Evolutionary conservation across 2,329 filamentous ascomycete genomes (phyloP).

Genomic region (Graphilbum ipis-grandicollis): DNA sequence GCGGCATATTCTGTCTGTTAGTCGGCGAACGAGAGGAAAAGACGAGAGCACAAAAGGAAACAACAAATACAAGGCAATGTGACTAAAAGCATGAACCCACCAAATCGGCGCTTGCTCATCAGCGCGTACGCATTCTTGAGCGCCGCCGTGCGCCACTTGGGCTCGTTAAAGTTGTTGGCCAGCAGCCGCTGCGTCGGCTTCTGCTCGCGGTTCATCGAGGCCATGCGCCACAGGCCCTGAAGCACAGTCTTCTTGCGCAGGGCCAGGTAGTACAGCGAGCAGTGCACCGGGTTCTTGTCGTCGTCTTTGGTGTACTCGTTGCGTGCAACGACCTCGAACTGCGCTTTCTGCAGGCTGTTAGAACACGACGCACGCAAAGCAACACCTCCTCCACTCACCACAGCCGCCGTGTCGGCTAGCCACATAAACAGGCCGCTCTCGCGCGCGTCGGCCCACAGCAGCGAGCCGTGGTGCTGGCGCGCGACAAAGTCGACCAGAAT

Average conservation of each 20-base stretch:
- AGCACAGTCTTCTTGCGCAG: conserved; percentile 81
- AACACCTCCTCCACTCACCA: no score
- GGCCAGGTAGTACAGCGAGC: conserved; percentile 80
- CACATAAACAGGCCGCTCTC: conserved; percentile 92
- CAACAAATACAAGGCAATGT: background rate
- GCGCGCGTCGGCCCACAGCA: conserved; percentile 72
- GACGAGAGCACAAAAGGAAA: background rate
- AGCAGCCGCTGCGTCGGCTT: conserved; percentile 60
- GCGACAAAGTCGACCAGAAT: conserved; percentile 73
- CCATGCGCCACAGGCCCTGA: conserved; percentile 88
- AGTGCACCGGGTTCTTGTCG: conserved; percentile 77
- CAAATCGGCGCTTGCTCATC: conserved; percentile 76
- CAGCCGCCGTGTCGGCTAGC: conserved; percentile 58
- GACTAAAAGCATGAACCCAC: no score
- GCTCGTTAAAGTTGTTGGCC: conserved; percentile 77
- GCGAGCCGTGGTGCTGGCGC: conserved; percentile 57
- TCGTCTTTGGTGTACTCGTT: conserved; percentile 87
- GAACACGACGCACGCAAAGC: no score
- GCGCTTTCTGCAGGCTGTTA: no score
- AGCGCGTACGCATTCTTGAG: conserved; percentile 94
- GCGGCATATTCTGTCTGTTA: conserved; percentile 61
- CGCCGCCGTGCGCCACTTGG: conserved; percentile 74
- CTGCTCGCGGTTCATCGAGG: conserved; percentile 77
- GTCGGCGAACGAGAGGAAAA: background rate
- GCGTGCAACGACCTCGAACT: conserved; percentile 80